A percentile compares a stretch with the other conserved stretches of the same genome.
These are phyloP conservation scores for Strobilomyces echinocephalus DNA, from an alignment of 768 basidiomycete genomes.

Conservation along the genomic window DNA sequence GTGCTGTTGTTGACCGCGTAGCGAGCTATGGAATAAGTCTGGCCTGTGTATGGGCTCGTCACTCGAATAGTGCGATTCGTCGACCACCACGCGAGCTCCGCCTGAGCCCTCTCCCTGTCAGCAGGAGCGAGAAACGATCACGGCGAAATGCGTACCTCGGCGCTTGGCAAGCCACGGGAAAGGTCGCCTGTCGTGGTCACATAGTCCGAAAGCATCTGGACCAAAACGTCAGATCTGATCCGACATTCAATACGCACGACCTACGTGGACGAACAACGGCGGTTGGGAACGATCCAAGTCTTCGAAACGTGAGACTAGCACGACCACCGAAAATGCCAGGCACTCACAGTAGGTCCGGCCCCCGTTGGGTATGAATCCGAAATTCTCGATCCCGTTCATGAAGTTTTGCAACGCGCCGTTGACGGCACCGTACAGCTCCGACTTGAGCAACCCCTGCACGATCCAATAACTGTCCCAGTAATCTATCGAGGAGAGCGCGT, in stretches of 20 bases:
- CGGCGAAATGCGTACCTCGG: constrained; percentile 49
- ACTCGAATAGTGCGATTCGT: constrained; percentile 66
- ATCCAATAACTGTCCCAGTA: constrained; percentile 84
- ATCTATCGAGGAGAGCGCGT: constrained; percentile 27
- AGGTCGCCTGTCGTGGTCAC: constrained; percentile 63
- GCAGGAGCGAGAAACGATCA: not conserved
- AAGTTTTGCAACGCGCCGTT: constrained; percentile 86
- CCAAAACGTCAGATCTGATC: not conserved
- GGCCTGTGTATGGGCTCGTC: constrained; percentile 64
- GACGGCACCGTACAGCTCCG: constrained; percentile 65
- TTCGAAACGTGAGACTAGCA: constrained; percentile 21
- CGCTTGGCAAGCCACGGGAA: constrained; percentile 79
- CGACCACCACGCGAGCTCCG: constrained; percentile 81
- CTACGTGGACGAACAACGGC: constrained; percentile 77
- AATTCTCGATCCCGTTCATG: constrained; percentile 82
- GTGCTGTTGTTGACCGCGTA: constrained; percentile 81
- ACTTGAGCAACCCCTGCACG: constrained; percentile 78
- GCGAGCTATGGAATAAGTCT: constrained; percentile 59
- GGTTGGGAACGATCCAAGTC: constrained; percentile 91
- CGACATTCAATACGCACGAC: constrained; percentile 8
- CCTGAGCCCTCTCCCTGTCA: too few species aligned
- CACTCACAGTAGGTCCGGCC: constrained; percentile 79
- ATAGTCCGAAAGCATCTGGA: too few species aligned
- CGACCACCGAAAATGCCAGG: not conserved
- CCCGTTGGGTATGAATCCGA: constrained; percentile 94